Base-by-base conservation (phyloP, 2,329 filamentous ascomycete genomes). In the Penicillium sp. region DNA sequence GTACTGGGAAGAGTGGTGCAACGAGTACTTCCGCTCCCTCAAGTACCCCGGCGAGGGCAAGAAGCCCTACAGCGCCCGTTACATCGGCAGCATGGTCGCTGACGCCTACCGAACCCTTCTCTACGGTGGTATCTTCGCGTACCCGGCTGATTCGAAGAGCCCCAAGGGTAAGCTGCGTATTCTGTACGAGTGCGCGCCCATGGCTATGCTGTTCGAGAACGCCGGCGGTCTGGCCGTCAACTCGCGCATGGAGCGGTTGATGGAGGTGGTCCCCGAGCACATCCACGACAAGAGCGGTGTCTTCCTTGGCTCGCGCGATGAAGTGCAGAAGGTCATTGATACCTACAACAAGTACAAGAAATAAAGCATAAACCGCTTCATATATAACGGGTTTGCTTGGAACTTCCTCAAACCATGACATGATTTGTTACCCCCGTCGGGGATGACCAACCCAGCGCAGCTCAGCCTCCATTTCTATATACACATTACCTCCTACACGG, bases 151-250 rank as follows among this genome's bases (percentile, higher is more conserved):
- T 62, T 93, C 89, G 74, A 96, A 98, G 81, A 94, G 84, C 60
- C 87, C 89, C 49, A 98, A 96, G 79, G 92, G 92, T 54, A 98
- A 98, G 75, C 77, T 98, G 52, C 79, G 92, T 50, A 98, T 98
- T 52, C 66, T 98, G 56, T 98, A 98, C 69, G 92, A 98, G 73
- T 98, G 92, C 63, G 92, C 92, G 10, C 92, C 92, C 26, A 98
- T 98, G 92, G 92, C 92, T 15, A 85, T 96, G 82, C 79, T 98
- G 5, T 96, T 98, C 66, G 92, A 98, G 70, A 95, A 98, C 69
- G 92, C 92, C 56, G 92, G 92, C 54, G 92, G 92, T 44, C 82
- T 93, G 67, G 92, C 92, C 12, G 72, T 98, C 38, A 83, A 96
- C 69, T 89, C 85, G 69, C 82, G 85, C 40, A 95, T 95, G 88